phyloP scores from a whole-genome alignment of 2,329 filamentous ascomycete genomes.

The Plectosphaerella plurivora region DNA sequence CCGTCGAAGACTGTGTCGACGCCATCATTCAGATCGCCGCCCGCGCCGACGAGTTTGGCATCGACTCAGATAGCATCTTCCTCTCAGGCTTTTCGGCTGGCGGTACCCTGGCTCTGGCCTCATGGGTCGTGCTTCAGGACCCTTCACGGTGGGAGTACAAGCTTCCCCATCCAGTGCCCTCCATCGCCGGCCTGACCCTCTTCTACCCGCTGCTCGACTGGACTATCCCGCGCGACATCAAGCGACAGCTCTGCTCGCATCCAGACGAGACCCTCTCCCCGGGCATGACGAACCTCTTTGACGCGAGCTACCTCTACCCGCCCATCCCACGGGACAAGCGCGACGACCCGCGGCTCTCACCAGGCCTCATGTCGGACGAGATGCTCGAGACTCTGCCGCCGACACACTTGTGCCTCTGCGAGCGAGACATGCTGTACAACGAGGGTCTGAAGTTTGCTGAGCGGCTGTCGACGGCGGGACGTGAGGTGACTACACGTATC shows the following conservation, averaged over 20 bases:
- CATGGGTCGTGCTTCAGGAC: constrained; percentile 40
- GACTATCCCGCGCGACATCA: constrained; percentile 50
- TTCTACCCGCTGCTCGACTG: constrained; percentile 63
- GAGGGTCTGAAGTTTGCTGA: constrained; percentile 59
- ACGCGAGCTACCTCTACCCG: constrained; percentile 57
- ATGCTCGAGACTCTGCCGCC: constrained; percentile 48
- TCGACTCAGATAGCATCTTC: constrained; percentile 52
- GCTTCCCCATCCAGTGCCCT: constrained; percentile 32
- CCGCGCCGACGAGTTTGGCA: constrained; percentile 50
- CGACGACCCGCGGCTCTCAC: constrained; percentile 52
- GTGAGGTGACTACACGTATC: constrained; percentile 30
- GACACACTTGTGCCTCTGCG: constrained; percentile 57
- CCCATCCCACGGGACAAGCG: constrained; percentile 39
- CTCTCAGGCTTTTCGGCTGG: constrained; percentile 63
- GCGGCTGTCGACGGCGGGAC: constrained; percentile 36
- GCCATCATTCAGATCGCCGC: constrained; percentile 56
- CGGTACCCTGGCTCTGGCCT: constrained; percentile 49
- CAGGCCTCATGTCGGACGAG: constrained; percentile 49
- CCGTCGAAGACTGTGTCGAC: constrained; percentile 62
- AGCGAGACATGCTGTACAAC: constrained; percentile 60
- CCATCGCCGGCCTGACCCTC: constrained; percentile 47
- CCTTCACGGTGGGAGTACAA: constrained; percentile 34
- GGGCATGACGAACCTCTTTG: constrained; percentile 57
- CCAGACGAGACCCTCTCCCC: constrained; percentile 56
- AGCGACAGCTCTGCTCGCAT: constrained; percentile 46